Percentiles rank a stretch among this genome's conserved stretches.
Evolutionary conservation across 176 grass and related monocot genomes (phyloP).

Genomic region (Cenchrus americanus): DNA sequence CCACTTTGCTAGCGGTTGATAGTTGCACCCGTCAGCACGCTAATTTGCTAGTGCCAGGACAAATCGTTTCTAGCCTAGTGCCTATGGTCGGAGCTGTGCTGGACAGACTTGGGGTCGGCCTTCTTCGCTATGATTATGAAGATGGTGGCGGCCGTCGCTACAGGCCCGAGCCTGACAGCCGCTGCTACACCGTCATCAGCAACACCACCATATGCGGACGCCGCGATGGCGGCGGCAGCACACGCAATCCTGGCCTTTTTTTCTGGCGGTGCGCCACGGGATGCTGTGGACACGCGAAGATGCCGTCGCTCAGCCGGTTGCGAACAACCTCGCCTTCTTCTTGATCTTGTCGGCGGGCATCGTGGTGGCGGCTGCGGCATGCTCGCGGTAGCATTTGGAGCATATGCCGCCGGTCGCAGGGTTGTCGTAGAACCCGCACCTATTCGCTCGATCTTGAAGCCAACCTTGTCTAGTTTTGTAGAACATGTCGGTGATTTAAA

Average conservation of each 20-base stretch:
- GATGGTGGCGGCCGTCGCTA: too few relatives aligned
- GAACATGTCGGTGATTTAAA: too few relatives aligned
- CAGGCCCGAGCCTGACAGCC: too few relatives aligned
- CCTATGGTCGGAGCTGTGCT: too few relatives aligned
- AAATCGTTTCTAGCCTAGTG: too few relatives aligned
- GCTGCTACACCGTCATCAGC: not conserved
- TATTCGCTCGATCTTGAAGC: slow-evolving; percentile 2
- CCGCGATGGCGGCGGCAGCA: not conserved
- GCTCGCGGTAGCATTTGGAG: slow-evolving; percentile 59
- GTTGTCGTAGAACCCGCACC: slow-evolving; percentile 73
- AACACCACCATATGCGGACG: not conserved
- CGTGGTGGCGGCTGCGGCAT: too few relatives aligned
- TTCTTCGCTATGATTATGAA: too few relatives aligned
- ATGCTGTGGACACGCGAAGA: not conserved
- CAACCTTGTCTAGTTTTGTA: too few relatives aligned
- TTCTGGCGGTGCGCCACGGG: not conserved
- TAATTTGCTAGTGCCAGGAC: too few relatives aligned
- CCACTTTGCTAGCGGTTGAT: too few relatives aligned
- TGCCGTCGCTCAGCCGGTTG: not conserved
- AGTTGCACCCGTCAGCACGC: too few relatives aligned
- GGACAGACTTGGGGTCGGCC: too few relatives aligned
- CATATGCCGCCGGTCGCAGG: slow-evolving; percentile 51
- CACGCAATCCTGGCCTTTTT: slow-evolving; percentile 15
- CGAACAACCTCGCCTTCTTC: not conserved
- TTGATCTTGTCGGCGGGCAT: not conserved